Evolutionary conservation across 1,284 basidiomycete genomes (phyloP).

Genomic region (Macrocybe sp.): DNA sequence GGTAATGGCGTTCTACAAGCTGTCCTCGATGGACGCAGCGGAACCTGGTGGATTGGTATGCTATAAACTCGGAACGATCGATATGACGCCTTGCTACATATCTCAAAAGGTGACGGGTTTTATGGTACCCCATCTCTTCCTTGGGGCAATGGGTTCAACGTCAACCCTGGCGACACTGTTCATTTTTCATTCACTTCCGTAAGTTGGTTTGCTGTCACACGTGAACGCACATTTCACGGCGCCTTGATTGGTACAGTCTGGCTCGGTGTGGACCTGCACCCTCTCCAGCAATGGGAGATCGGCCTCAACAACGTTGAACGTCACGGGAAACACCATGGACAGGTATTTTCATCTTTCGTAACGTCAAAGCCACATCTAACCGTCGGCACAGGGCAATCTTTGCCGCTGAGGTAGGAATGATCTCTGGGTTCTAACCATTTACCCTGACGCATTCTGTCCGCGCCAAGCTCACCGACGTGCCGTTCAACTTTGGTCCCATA

Average conservation of each 20-base stretch:
- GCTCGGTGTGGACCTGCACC: constrained; percentile 23
- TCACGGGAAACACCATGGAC: constrained; percentile 25
- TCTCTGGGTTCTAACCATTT: too few species aligned
- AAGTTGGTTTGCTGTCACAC: neutral
- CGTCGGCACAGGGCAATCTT: constrained; percentile 6
- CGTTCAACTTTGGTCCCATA: constrained; percentile 24
- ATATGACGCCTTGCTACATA: neutral
- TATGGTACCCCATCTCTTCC: constrained; percentile 23
- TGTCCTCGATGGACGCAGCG: constrained; percentile 25
- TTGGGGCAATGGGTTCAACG: constrained; percentile 27
- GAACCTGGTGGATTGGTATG: constrained; percentile 26
- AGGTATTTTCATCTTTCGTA: constrained; percentile 11
- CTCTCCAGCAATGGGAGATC: constrained; percentile 20
- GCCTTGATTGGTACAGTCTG: constrained; percentile 9
- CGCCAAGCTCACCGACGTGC: constrained; percentile 18
- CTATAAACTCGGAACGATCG: too few species aligned
- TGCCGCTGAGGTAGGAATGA: constrained; percentile 18
- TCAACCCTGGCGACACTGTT: constrained; percentile 24
- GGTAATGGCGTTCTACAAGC: constrained; percentile 26
- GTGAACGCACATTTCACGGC: neutral
- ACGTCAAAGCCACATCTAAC: too few species aligned
- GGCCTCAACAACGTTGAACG: constrained; percentile 20
- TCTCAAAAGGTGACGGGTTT: constrained; percentile 16
- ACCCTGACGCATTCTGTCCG: neutral
- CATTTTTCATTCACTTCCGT: constrained; percentile 24